phyloP scores from a whole-genome alignment of 1,284 basidiomycete genomes.

The Apiotrichum siamense region DNA sequence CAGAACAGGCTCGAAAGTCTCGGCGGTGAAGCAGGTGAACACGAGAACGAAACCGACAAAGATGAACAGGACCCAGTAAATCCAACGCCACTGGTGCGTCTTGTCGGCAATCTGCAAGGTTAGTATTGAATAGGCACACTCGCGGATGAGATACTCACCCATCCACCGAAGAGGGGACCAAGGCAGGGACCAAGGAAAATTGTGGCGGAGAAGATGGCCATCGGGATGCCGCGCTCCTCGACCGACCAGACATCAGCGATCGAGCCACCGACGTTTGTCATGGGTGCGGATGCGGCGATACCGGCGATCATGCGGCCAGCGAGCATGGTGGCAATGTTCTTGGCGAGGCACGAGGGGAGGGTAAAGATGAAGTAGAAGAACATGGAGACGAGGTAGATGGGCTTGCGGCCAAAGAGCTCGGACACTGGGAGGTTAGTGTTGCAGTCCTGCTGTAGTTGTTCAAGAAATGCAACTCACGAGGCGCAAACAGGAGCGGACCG shows the following conservation, averaged over 20 bases:
- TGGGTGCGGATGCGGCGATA: constrained; percentile 47
- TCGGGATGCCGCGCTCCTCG: constrained; percentile 47
- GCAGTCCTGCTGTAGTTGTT: too few species aligned
- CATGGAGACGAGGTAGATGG: constrained; percentile 46
- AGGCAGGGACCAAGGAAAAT: constrained; percentile 48
- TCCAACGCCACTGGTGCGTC: constrained; percentile 47
- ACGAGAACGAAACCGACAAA: constrained; percentile 36
- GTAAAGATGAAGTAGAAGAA: constrained; percentile 49
- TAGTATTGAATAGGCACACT: too few species aligned
- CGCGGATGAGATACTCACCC: too few species aligned
- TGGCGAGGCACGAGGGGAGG: constrained; percentile 48
- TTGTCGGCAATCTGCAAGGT: constrained; percentile 39
- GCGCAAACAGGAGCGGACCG: constrained; percentile 46
- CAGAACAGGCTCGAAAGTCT: constrained; percentile 47
- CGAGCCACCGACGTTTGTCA: constrained; percentile 50
- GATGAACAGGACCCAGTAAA: constrained; percentile 49
- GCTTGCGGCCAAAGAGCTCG: constrained; percentile 43
- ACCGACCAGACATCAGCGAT: constrained; percentile 50
- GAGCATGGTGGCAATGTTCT: constrained; percentile 49
- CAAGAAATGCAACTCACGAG: constrained; percentile 8
- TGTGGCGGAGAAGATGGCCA: constrained; percentile 47
- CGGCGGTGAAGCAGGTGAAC: constrained; percentile 38
- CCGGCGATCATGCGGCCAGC: constrained; percentile 50
- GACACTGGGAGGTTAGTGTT: constrained; percentile 15
- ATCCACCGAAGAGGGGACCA: constrained; percentile 45